phyloP scores from a whole-genome alignment of 2,329 filamentous ascomycete species.

The Trichoderma sp. region DNA sequence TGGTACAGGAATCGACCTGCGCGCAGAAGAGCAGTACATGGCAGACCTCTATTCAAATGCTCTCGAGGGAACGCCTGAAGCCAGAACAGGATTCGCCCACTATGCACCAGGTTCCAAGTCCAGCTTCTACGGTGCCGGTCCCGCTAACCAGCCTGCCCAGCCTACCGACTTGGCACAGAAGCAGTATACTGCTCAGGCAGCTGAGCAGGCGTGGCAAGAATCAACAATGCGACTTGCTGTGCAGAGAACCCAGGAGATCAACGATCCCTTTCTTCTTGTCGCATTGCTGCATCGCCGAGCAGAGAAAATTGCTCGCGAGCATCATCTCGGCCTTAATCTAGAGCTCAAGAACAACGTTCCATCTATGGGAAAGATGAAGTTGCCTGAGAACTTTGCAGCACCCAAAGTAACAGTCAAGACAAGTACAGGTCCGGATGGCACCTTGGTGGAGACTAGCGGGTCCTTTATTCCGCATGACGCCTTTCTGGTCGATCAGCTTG shows the following conservation, averaged over 20 bases:
- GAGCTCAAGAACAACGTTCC: constrained; percentile 50
- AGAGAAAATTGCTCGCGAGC: constrained; percentile 56
- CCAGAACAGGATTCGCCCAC: constrained; percentile 48
- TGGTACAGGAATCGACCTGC: constrained; percentile 81
- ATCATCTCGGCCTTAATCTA: constrained; percentile 54
- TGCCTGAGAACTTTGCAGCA: constrained; percentile 47
- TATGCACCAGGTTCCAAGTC: constrained; percentile 54
- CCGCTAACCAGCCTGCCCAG: constrained; percentile 61
- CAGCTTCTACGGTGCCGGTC: constrained; percentile 62
- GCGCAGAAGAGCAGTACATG: constrained; percentile 80
- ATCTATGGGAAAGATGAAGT: constrained; percentile 47
- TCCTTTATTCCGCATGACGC: constrained; percentile 74
- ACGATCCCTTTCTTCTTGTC: constrained; percentile 69
- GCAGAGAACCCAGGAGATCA: constrained; percentile 65
- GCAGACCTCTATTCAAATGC: constrained; percentile 61
- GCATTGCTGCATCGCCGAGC: constrained; percentile 58
- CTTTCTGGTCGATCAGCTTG: constrained; percentile 75
- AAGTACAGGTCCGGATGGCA: constrained; percentile 59
- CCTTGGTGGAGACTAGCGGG: constrained; percentile 60
- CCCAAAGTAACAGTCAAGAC: constrained; percentile 54
- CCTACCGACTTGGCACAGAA: constrained; percentile 52
- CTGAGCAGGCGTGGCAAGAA: constrained; percentile 63
- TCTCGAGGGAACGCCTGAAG: constrained; percentile 44
- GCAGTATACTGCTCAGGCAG: constrained; percentile 62
- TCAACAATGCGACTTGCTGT: constrained; percentile 61